Percentiles rank a stretch among this genome's conserved stretches.
Conservation (phyloP, 495 filamentous ascomycete genomes). For the Copromyces sp. region DNA sequence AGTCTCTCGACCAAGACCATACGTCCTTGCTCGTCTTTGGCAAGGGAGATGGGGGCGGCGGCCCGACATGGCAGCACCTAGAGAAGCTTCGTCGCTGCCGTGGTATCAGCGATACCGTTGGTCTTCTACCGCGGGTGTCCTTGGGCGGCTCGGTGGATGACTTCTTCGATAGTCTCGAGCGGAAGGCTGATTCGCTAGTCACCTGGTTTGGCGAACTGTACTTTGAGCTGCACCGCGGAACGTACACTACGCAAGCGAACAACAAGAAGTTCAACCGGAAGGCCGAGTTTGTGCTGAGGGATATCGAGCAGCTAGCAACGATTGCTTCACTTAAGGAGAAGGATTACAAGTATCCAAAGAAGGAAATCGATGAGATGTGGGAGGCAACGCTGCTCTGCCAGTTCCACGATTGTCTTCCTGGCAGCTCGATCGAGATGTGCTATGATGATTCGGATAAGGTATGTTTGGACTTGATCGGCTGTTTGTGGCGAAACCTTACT, state of each 20-base stretch:
- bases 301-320: conserved; percentile 83
- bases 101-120: conserved; percentile 80
- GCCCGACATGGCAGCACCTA: conserved; percentile 84
- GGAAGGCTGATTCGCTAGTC: conserved; percentile 65
- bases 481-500: conserved; percentile 9
- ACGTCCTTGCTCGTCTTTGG: conserved; percentile 88
- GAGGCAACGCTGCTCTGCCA: conserved; percentile 78
- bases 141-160: conserved; percentile 93
- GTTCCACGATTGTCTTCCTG: conserved; percentile 94
- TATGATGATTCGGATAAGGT: conserved; percentile 85
- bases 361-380: conserved; percentile 88
- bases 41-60: conserved; percentile 92
- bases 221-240: conserved; percentile 91
- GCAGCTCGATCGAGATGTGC: conserved; percentile 94
- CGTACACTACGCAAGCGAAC: conserved; percentile 94
- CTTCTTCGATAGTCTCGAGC: conserved; percentile 79
- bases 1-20: conserved; percentile 83
- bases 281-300: conserved; percentile 71
- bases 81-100: conserved; percentile 94
- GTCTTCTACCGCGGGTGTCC: conserved; percentile 73
- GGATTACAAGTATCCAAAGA: conserved; percentile 85
- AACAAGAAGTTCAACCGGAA: conserved; percentile 91
- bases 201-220: conserved; percentile 99
- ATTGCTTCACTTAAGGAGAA: conserved; percentile 60
- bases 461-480: conserved; percentile 4